Conservation (phyloP, 495 filamentous ascomycete genomes). For the Letharia columbiana region DNA sequence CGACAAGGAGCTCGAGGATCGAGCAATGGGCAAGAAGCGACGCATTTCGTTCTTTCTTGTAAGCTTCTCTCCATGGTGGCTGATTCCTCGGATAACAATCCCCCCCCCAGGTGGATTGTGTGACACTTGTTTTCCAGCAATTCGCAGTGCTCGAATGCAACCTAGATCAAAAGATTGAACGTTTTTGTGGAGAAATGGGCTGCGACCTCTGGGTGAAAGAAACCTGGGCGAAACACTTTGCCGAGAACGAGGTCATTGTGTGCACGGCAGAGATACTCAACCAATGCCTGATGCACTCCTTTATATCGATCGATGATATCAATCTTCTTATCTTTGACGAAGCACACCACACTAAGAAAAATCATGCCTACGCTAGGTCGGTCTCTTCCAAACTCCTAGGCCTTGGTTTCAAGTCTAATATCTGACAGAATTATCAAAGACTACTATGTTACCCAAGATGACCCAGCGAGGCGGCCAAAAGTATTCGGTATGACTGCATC, state of each 20-base stretch:
- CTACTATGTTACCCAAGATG: constrained; percentile 52
- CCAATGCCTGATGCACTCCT: constrained; percentile 69
- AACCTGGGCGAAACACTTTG: constrained; percentile 60
- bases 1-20: constrained; percentile 65
- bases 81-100: neutral
- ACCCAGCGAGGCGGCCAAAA: constrained; percentile 50
- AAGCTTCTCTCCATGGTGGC: constrained; percentile 1
- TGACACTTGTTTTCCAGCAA: constrained; percentile 88
- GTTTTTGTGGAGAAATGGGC: constrained; percentile 67
- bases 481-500: constrained; percentile 98
- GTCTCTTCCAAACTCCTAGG: constrained; percentile 8
- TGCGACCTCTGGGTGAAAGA: constrained; percentile 56
- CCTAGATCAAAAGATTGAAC: constrained; percentile 69
- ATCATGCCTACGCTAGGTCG: constrained; percentile 77
- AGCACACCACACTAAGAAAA: constrained; percentile 93
- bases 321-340: constrained; percentile 95
- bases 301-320: constrained; percentile 72
- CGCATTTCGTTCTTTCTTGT: constrained; percentile 82
- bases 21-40: constrained; percentile 49
- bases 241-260: constrained; percentile 77
- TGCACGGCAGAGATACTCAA: constrained; percentile 86
- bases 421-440: constrained; percentile 68
- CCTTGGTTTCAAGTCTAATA: constrained; percentile 11
- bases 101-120: constrained; percentile 60
- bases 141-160: constrained; percentile 74